A percentile compares a stretch with the other conserved stretches of the same genome.
Conservation (phyloP, 495 filamentous ascomycete genomes). For the Tuber umbilicatum region DNA sequence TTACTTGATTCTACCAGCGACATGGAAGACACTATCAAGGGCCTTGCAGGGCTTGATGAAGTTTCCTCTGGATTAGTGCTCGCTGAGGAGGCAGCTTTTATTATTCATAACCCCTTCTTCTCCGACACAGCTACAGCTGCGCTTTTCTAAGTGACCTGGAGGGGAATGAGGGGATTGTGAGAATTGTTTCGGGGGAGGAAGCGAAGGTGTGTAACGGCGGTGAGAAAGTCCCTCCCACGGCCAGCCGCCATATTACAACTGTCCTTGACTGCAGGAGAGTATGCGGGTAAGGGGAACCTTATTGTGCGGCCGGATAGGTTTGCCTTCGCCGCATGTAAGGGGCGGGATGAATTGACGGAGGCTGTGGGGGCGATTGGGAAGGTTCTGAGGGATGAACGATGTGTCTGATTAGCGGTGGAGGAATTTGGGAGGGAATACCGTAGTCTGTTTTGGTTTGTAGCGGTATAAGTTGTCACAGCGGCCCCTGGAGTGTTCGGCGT, state of each 20-base stretch:
- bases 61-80: not conserved
- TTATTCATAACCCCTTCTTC: not conserved
- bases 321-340: not conserved
- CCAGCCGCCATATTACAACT: not conserved
- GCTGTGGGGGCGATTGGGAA: not conserved
- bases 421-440: not conserved
- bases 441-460: not conserved
- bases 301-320: not conserved
- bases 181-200: not conserved
- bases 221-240: not conserved
- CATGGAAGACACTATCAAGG: not conserved
- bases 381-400: not conserved
- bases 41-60: not conserved
- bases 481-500: not conserved
- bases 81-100: not conserved
- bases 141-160: not conserved
- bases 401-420: not conserved
- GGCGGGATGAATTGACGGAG: not conserved
- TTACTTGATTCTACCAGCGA: not conserved
- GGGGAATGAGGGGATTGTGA: not conserved
- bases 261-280: not conserved
- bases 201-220: not conserved
- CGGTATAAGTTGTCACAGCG: not conserved
- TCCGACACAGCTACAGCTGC: not conserved
- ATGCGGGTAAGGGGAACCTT: not conserved